These are phyloP conservation scores for Pyrrhoderma noxium DNA, from an alignment of 1,284 basidiomycete species.

Conservation along the genomic window DNA sequence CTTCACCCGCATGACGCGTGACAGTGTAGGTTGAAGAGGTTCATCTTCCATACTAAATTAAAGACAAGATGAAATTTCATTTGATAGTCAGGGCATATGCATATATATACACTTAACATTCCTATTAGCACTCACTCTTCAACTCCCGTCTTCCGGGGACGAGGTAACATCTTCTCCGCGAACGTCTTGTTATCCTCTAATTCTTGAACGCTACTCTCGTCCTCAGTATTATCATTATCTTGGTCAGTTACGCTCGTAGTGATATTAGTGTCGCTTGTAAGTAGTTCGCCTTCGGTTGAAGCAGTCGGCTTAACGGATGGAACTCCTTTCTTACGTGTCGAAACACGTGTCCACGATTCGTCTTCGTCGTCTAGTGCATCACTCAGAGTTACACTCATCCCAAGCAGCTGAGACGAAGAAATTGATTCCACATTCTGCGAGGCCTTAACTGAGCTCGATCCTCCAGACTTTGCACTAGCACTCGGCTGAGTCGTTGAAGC, in stretches of 20 bases:
- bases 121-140: constrained; percentile 48
- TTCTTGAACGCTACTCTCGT: constrained; percentile 16
- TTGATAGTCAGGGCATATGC: constrained; percentile 12
- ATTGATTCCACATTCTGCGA: neutral
- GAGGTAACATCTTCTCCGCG: constrained; percentile 52
- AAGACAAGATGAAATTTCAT: constrained; percentile 16
- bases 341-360: constrained; percentile 53
- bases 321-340: constrained; percentile 23
- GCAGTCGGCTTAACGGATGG: constrained; percentile 11
- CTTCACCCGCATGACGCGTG: constrained; percentile 58
- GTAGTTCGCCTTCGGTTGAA: constrained; percentile 26
- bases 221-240: constrained; percentile 32
- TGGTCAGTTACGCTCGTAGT: constrained; percentile 47
- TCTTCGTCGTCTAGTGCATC: constrained; percentile 34
- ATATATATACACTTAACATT: constrained; percentile 5
- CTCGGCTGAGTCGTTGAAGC: constrained; percentile 12
- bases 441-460: neutral
- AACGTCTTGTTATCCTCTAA: constrained; percentile 37
- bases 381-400: constrained; percentile 7
- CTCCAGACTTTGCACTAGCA: constrained; percentile 10
- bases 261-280: constrained; percentile 47
- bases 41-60: constrained; percentile 50
- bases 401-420: constrained; percentile 10
- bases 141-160: constrained; percentile 52
- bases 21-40: constrained; percentile 45